Conservation (phyloP, 2,329 filamentous ascomycete species). For the Fusarium pseudoanthophilum region DNA sequence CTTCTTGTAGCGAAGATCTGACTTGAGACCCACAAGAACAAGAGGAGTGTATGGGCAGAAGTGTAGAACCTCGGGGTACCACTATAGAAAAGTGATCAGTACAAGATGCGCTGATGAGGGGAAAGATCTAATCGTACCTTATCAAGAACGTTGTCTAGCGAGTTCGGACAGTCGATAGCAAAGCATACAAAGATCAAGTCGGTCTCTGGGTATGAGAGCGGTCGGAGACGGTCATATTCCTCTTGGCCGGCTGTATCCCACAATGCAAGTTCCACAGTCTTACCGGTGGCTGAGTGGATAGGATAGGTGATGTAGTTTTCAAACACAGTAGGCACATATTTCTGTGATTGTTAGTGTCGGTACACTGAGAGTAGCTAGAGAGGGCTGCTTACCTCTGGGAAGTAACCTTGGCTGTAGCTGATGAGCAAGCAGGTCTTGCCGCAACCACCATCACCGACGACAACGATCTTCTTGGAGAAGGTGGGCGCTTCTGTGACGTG, state of each 20-base stretch:
- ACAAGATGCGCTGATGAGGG: background rate
- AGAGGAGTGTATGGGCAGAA: slow-evolving; percentile 98
- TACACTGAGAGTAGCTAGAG: background rate
- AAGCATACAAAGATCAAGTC: slow-evolving; percentile 99
- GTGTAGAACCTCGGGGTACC: slow-evolving; percentile 98
- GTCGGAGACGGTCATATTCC: slow-evolving; percentile 95
- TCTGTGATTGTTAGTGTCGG: slow-evolving; percentile 63
- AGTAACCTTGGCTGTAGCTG: slow-evolving; percentile 98
- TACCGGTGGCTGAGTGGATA: slow-evolving; percentile 85
- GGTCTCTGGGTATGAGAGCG: slow-evolving; percentile 96
- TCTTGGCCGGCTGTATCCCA: slow-evolving; percentile 99
- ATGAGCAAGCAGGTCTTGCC: slow-evolving; percentile 99
- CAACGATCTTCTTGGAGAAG: slow-evolving; percentile 99
- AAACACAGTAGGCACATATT: slow-evolving; percentile 99
- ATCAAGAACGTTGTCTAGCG: slow-evolving; percentile 97
- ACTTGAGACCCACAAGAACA: slow-evolving; percentile 95
- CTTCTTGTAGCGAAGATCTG: slow-evolving; percentile 93
- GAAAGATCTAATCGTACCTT: slow-evolving; percentile 71
- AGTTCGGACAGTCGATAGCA: slow-evolving; percentile 98
- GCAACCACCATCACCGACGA: slow-evolving; percentile 97
- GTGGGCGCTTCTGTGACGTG: slow-evolving; percentile 89
- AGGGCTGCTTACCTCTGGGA: slow-evolving; percentile 82
- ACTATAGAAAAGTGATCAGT: slow-evolving; percentile 63
- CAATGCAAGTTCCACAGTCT: slow-evolving; percentile 94
- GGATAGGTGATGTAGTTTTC: slow-evolving; percentile 99